Evolutionary conservation across 495 filamentous ascomycete genomes (phyloP), one percentile per base, ranked within the genome.

Genomic region (Penicillium longicatenatum): DNA sequence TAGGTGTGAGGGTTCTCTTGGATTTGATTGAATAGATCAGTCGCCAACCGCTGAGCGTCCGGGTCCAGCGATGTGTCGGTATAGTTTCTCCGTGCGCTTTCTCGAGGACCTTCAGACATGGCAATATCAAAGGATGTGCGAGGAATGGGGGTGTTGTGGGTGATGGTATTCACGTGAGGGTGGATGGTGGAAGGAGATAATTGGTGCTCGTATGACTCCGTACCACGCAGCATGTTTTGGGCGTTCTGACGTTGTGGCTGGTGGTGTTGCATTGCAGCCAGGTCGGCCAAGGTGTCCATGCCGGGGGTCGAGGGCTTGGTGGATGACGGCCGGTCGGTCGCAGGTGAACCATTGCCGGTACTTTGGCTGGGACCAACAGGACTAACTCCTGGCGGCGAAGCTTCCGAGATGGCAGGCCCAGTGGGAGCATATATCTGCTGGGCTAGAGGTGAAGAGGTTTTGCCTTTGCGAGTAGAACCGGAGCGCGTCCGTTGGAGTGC

Each of bases 201-300:
- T 52, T 79, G 78, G 52, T 69, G 72, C 35, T 84, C 75, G 60
- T 78, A 78, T 11, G 76, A 70, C 47, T 80, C 75, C 20, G 75
- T 70, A 58, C 64, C 77, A 6, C 81, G 79, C 30, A 83, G 54
- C 47, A 77, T 75, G 21, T 24, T 65, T 31, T 66, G 66, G 35
- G 75, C 68, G 51, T 66, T 82, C 21, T 76, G 74, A 16, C 78
- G 76, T 51, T 76, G 72, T 4, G 77, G 80, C 58, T 88, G 85
- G 46, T 82, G 82, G 55, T 84, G 81, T 70, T 88, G 85, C 82
- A 87, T 86, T 4, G 85, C 80, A 43, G 86, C 86, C 31, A 87
- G 66, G 64, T 88, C 86, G 37, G 85, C 85, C 49, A 89, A 68
- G 19, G 85, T 84, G 57, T 88, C 85, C 83, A 88, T 88, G 17